A percentile compares a stretch with the other conserved stretches of the same genome.
These are phyloP conservation scores for Pezicula neosporulosa DNA, from an alignment of 2,329 filamentous ascomycete genomes.

Conservation along the genomic window DNA sequence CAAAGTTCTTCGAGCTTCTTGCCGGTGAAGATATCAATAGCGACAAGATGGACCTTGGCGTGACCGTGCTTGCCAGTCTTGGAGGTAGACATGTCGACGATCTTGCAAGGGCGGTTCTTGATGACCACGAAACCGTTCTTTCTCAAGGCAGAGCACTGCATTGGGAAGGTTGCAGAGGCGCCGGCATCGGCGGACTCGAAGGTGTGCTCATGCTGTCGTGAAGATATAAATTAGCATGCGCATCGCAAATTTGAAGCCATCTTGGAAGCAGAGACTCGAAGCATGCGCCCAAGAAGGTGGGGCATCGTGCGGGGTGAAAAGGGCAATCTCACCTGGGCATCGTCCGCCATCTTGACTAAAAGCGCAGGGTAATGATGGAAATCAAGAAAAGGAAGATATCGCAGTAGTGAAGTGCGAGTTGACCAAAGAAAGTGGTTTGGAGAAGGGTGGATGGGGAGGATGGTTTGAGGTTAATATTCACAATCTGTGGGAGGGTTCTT, in stretches of 20 bases:
- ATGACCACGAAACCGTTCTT: conserved; percentile 99
- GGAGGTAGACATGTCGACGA: conserved; percentile 99
- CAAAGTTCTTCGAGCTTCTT: conserved; percentile 99
- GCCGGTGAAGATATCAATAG: conserved; percentile 97
- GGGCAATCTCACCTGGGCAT: conserved; percentile 55
- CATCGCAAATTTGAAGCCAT: no score
- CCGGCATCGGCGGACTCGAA: conserved; percentile 97
- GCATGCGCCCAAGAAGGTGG: conserved; percentile 22
- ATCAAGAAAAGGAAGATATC: conserved; percentile 8
- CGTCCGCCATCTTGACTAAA: conserved; percentile 59
- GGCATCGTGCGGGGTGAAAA: conserved; percentile 24
- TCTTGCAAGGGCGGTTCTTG: conserved; percentile 99
- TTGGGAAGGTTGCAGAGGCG: conserved; percentile 89
- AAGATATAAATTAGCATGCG: background rate
- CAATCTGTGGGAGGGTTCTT: background rate
- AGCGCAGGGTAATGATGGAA: conserved; percentile 19
- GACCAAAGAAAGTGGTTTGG: conserved; percentile 20
- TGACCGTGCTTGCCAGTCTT: conserved; percentile 99
- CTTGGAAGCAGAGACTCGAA: conserved; percentile 1
- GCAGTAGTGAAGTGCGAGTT: conserved; percentile 9
- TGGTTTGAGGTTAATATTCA: conserved; percentile 19
- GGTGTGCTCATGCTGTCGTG: conserved; percentile 43
- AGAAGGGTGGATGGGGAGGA: conserved; percentile 17
- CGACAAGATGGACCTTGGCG: conserved; percentile 99
- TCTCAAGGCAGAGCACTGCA: conserved; percentile 99